Evolutionary conservation across 306 rosid species (phyloP).

Genomic region (peach (Prunus persica)): Prunus_persica_NCBIv2 NC_034010.1:26338501-26339000

Average conservation of each 20-base stretch:
- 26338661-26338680: background rate
- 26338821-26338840: conserved; percentile 56
- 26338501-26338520: background rate
- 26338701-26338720: background rate
- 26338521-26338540: background rate
- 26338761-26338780: conserved; percentile 20
- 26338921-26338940: too few relatives aligned
- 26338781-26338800: conserved; percentile 32
- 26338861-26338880: background rate
- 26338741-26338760: background rate
- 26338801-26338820: conserved; percentile 52
- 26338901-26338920: background rate
- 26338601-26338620: background rate
- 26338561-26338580: background rate
- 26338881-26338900: too few relatives aligned
- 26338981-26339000: background rate
- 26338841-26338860: conserved; percentile 28
- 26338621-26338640: background rate
- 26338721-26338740: background rate
- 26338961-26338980: too few relatives aligned
- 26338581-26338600: background rate
- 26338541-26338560: background rate
- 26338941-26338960: too few relatives aligned
- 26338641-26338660: conserved; percentile 1
- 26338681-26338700: background rate